Conservation (phyloP, 164 flowering plant species). For the Vitis rotundifolia region DNA sequence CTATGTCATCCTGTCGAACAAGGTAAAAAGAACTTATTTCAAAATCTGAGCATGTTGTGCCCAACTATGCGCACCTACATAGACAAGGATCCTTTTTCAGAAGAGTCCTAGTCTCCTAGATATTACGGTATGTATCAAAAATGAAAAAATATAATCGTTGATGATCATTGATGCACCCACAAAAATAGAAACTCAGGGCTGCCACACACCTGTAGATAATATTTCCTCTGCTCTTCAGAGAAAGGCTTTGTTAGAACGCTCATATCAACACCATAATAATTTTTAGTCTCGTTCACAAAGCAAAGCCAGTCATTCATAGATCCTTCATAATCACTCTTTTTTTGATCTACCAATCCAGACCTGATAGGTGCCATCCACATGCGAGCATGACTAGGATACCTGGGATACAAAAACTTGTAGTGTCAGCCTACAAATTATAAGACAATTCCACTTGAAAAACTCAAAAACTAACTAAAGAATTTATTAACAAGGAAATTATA, state of each 20-base stretch:
- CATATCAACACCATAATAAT: conserved; percentile 92
- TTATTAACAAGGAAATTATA: neutral
- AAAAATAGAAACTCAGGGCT: neutral
- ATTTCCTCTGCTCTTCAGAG: conserved; percentile 80
- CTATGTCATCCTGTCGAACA: too few relatives aligned
- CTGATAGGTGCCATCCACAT: conserved; percentile 97
- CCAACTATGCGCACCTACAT: too few relatives aligned
- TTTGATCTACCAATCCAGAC: conserved; percentile 73
- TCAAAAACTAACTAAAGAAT: neutral
- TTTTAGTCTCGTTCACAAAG: conserved; percentile 69
- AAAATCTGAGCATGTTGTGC: too few relatives aligned
- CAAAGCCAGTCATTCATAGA: conserved; percentile 74
- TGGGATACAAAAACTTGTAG: conserved; percentile 23
- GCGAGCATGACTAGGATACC: conserved; percentile 99
- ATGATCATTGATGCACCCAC: neutral
- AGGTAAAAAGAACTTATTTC: too few relatives aligned
- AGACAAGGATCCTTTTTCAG: too few relatives aligned
- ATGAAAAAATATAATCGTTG: neutral
- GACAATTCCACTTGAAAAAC: neutral
- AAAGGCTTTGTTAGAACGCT: conserved; percentile 68
- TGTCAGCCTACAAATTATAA: neutral
- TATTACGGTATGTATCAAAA: too few relatives aligned
- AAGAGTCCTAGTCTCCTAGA: too few relatives aligned
- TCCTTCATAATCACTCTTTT: conserved; percentile 64
- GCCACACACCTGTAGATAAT: conserved; percentile 71